Evolutionary conservation across 805 yeast species (phyloP).

Genomic region (Metschnikowia noctiluminum): DNA sequence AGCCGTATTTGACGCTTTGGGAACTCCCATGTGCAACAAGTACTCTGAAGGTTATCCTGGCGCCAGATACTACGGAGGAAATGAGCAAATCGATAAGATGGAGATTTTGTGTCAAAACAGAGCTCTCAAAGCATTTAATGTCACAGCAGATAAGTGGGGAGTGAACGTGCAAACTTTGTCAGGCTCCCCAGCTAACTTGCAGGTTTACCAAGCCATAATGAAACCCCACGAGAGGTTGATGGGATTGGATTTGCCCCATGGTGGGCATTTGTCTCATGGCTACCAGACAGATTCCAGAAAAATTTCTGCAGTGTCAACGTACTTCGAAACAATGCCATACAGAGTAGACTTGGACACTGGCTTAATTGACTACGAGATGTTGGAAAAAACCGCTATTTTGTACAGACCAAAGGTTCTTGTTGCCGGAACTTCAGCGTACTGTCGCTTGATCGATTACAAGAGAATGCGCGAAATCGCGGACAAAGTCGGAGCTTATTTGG

Average conservation of each 20-base stretch:
- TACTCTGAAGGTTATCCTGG: constrained; percentile 99
- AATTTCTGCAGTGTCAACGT: constrained; percentile 93
- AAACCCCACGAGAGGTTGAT: constrained; percentile 94
- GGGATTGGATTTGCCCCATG: constrained; percentile 98
- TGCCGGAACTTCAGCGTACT: constrained; percentile 98
- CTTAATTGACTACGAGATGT: constrained; percentile 90
- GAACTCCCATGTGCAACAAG: constrained; percentile 97
- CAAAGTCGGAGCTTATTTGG: constrained; percentile 93
- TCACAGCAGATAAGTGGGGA: constrained; percentile 88
- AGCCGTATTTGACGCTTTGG: constrained; percentile 93
- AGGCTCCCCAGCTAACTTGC: constrained; percentile 97
- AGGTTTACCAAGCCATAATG: constrained; percentile 93
- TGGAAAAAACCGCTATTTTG: constrained; percentile 84
- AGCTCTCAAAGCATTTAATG: constrained; percentile 84
- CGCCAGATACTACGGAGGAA: constrained; percentile 98
- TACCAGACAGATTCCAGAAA: constrained; percentile 92
- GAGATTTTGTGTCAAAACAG: constrained; percentile 91
- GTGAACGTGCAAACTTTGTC: constrained; percentile 95
- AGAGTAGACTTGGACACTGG: constrained; percentile 91
- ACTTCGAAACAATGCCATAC: constrained; percentile 98
- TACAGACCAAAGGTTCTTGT: constrained; percentile 96
- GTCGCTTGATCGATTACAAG: constrained; percentile 93
- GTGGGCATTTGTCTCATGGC: constrained; percentile 98
- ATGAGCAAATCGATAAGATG: constrained; percentile 92
- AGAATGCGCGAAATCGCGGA: constrained; percentile 96